Evolutionary conservation across 2,329 filamentous ascomycete genomes (phyloP), one percentile per base, ranked within the genome.

Genomic region (Aspergillus luchuensis): DNA sequence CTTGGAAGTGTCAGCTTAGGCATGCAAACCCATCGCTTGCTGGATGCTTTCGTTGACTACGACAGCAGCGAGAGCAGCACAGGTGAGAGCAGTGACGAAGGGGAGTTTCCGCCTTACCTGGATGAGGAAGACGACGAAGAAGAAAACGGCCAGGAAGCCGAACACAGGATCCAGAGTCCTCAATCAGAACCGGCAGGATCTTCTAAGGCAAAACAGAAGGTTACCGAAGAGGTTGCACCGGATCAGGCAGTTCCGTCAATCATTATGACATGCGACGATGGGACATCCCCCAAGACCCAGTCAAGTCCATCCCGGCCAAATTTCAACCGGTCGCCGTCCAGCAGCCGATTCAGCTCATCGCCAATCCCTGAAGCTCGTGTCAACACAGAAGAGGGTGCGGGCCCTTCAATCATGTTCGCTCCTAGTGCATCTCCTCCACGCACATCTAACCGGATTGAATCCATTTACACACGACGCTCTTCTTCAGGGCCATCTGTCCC

Each of bases 341-440:
- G 71, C 62, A 74, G 74, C 57, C 69, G 74, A 39, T 94, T 94
- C 72, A 89, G 88, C 0, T 92, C 89, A 54, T 87, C 86, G 5
- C 87, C 90, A 0, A 86, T 91, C 0, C 91, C 91, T 0, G 86
- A 89, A 65, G 88, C 90, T 2, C 85, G 82, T 62, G 83, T 92
- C 21, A 85, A 85, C 3, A 80, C 81, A 1, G 85, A 90, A 61
- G 90, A 89, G 59, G 86, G 84, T 1, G 80, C 84, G 0, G 89
- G 87, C 0, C 88, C 89, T 1, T 88, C 84, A 1, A 92, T 96
- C 63, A 91, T 90, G 84, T 96, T 95, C 74, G 86, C 85, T 8
- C 81, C 87, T 56, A 71, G 67, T 33, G 67, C 69, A 60, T 78
- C 67, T 69, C 70, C 76, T 19, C 73, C 71, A 25, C 75, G 71